Evolutionary conservation across 805 yeast genomes (phyloP).

Genomic region (Lipomyces yamanashiensis): DNA sequence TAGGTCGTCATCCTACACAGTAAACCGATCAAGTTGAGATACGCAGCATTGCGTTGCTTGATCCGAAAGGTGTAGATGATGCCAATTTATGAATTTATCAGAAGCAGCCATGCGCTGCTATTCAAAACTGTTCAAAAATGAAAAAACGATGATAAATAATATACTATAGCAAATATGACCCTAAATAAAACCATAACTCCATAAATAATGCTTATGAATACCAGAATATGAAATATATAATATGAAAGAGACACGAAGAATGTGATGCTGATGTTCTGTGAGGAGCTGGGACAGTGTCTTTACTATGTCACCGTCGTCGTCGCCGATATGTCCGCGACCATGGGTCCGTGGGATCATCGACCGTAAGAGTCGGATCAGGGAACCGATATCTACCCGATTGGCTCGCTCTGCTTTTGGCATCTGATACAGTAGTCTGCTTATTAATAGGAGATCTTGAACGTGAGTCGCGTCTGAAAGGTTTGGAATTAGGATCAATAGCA

Average conservation of each 20-base stretch:
- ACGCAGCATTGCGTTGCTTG: conserved; percentile 3
- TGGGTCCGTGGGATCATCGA: conserved; percentile 1
- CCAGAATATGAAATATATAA: too few species aligned
- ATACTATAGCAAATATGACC: background rate
- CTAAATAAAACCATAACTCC: too few species aligned
- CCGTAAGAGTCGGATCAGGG: conserved; percentile 9
- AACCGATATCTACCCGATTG: conserved; percentile 6
- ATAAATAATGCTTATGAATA: too few species aligned
- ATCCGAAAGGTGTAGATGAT: conserved; percentile 18
- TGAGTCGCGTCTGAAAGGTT: background rate
- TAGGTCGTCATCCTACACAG: conserved; percentile 10
- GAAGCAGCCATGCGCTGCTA: background rate
- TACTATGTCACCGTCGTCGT: too few species aligned
- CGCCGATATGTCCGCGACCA: background rate
- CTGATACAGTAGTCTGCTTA: background rate
- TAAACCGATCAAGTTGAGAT: conserved; percentile 2
- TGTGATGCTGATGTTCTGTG: too few species aligned
- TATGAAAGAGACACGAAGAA: too few species aligned
- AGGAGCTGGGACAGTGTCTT: too few species aligned
- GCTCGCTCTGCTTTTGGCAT: background rate
- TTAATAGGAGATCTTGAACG: background rate
- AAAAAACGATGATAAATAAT: background rate
- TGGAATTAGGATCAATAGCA: background rate
- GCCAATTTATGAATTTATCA: conserved; percentile 1
- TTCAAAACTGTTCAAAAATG: background rate